Conservation (phyloP, 1,284 basidiomycete species). For the Nidula niveotomentosa region DNA sequence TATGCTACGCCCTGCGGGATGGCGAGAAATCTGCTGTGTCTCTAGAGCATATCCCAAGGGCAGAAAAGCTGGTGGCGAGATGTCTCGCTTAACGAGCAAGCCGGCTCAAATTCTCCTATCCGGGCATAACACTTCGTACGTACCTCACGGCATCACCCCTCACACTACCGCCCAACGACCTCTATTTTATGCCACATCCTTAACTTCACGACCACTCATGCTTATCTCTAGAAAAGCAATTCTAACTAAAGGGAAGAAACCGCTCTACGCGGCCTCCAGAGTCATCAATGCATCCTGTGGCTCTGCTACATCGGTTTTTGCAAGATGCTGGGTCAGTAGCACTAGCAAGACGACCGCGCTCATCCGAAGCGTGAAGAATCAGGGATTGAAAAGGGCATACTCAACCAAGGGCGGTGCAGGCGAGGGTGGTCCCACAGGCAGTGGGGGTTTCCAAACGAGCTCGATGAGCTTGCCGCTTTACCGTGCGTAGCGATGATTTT, state of each 20-base stretch:
- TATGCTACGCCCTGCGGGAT: too few species aligned
- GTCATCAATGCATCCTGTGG: conserved; percentile 53
- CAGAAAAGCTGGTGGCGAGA: background rate
- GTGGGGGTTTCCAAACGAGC: conserved; percentile 22
- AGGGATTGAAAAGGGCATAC: conserved; percentile 43
- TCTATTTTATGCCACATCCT: background rate
- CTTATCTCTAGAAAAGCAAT: conserved; percentile 46
- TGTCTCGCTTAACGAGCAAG: background rate
- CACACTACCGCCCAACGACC: background rate
- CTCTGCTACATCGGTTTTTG: conserved; percentile 50
- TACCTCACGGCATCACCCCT: background rate
- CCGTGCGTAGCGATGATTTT: conserved; percentile 32
- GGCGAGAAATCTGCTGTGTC: too few species aligned
- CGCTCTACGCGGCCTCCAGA: conserved; percentile 49
- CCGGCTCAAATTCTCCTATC: background rate
- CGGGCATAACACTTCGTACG: background rate
- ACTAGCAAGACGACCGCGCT: conserved; percentile 49
- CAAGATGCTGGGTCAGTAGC: conserved; percentile 46
- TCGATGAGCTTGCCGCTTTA: conserved; percentile 45
- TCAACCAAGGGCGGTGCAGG: conserved; percentile 36
- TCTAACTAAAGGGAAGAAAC: conserved; percentile 46
- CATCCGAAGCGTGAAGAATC: conserved; percentile 41
- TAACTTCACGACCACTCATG: conserved; percentile 23
- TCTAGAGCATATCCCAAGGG: background rate
- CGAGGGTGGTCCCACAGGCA: conserved; percentile 18